These are phyloP conservation scores for Gnomoniopsis sp. DNA, from an alignment of 2,329 filamentous ascomycete genomes.

Conservation along the genomic window DNA sequence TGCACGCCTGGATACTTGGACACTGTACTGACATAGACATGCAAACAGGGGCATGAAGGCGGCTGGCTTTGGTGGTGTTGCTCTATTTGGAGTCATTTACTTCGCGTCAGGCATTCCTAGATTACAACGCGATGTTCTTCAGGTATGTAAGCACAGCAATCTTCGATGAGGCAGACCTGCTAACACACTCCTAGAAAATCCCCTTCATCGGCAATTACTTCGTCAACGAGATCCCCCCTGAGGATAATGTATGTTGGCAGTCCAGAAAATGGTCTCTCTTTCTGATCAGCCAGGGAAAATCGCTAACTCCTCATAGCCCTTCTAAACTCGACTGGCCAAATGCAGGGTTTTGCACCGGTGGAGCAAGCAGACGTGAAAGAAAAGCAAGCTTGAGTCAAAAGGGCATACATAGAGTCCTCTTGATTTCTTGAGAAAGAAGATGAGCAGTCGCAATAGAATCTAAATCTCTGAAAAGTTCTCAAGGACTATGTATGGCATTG, in stretches of 20 bases:
- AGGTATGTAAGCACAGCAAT: constrained; percentile 34
- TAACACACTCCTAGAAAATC: constrained; percentile 44
- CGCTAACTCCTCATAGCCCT: not conserved
- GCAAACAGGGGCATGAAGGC: constrained; percentile 45
- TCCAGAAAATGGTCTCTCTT: constrained; percentile 3
- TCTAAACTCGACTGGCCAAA: constrained; percentile 23
- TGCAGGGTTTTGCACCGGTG: no score
- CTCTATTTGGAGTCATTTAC: constrained; percentile 56
- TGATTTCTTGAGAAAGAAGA: constrained; percentile 6
- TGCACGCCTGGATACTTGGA: not conserved
- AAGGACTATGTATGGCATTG: no score
- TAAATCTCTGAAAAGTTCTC: not conserved
- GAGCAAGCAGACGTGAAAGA: not conserved
- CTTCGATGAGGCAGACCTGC: not conserved
- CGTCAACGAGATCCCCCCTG: constrained; percentile 51
- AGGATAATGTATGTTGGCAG: constrained; percentile 56
- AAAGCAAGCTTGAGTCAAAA: not conserved
- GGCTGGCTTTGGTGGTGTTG: constrained; percentile 55
- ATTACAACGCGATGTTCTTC: constrained; percentile 57
- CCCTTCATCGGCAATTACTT: constrained; percentile 51
- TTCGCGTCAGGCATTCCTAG: constrained; percentile 60
- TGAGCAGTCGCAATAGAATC: constrained; percentile 12
- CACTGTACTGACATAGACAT: constrained; percentile 12
- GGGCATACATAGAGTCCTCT: not conserved
- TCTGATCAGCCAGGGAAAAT: no score